Conservation (phyloP, 352 stramenopile genomes). For the Phytophthora macrochlamydospora region DNA sequence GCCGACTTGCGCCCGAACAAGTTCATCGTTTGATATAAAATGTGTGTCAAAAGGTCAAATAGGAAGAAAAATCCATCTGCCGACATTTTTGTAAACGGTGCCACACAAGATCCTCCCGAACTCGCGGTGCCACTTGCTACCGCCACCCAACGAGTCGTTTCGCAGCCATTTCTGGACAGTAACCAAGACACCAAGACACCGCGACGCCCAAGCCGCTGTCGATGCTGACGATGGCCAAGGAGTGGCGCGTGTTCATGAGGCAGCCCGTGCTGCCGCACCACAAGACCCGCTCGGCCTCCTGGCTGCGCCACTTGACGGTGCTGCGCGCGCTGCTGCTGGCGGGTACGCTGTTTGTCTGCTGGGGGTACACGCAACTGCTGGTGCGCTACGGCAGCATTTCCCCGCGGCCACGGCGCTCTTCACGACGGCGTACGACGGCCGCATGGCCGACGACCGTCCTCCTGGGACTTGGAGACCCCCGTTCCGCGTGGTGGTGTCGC, state of each 20-base stretch:
- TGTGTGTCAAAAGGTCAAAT: background rate
- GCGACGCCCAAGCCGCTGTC: background rate
- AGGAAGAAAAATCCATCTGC: background rate
- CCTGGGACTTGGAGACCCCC: constrained; percentile 58
- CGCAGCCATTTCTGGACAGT: background rate
- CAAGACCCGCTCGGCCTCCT: constrained; percentile 32
- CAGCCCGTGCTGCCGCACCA: constrained; percentile 63
- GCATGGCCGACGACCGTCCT: constrained; percentile 46
- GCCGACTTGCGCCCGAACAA: constrained; percentile 85
- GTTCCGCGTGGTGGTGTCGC: constrained; percentile 83
- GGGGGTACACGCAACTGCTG: constrained; percentile 68
- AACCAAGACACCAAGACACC: background rate
- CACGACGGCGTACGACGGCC: constrained; percentile 62
- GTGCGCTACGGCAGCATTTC: constrained; percentile 83
- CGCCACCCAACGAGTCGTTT: background rate
- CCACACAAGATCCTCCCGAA: too few relatives aligned
- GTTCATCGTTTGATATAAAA: constrained; percentile 58
- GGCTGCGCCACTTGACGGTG: constrained; percentile 48
- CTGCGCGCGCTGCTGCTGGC: constrained; percentile 36
- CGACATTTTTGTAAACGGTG: too few relatives aligned
- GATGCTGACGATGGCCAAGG: constrained; percentile 28
- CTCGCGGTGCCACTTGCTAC: too few relatives aligned
- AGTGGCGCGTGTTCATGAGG: constrained; percentile 63
- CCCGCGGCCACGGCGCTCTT: constrained; percentile 67
- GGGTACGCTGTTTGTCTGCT: constrained; percentile 35